phyloP scores from a whole-genome alignment of 2,329 filamentous ascomycete species.

The Aspergillus sp. region DNA sequence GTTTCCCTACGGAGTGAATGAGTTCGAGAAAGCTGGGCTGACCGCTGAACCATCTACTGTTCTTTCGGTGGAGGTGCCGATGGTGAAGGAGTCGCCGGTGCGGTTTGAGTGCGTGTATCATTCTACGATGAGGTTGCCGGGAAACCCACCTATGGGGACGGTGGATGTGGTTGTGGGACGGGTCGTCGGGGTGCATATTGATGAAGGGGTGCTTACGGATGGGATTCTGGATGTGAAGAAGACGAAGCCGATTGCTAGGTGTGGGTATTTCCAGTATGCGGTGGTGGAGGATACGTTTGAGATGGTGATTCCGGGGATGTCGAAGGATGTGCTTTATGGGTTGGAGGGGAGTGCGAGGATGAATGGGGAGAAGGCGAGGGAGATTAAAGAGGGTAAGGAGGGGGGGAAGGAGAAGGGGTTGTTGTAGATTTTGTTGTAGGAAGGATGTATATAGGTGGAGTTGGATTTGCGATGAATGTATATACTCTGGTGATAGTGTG shows the following conservation, averaged over 20 bases:
- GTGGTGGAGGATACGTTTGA: conserved; percentile 60
- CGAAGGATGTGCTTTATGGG: conserved; percentile 39
- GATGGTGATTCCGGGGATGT: conserved; percentile 53
- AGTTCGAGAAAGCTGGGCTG: conserved; percentile 55
- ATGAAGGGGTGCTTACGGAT: conserved; percentile 56
- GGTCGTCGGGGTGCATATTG: conserved; percentile 61
- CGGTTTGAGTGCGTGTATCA: conserved; percentile 63
- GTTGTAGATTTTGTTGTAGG: neutral
- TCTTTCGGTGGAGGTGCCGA: conserved; percentile 46
- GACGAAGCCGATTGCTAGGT: conserved; percentile 61
- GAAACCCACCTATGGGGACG: conserved; percentile 59
- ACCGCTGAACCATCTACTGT: conserved; percentile 48
- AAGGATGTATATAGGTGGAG: neutral
- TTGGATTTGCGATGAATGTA: neutral
- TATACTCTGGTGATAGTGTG: neutral
- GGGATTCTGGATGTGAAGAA: conserved; percentile 59
- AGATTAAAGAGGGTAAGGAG: neutral
- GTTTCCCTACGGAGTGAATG: conserved; percentile 53
- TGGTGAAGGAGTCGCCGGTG: conserved; percentile 58
- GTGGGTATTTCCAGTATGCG: conserved; percentile 62
- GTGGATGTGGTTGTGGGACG: conserved; percentile 61
- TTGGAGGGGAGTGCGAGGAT: conserved; percentile 42
- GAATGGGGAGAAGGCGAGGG: conserved; percentile 16
- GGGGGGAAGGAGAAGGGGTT: neutral
- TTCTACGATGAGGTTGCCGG: conserved; percentile 56